Base-by-base conservation (phyloP, 2,329 filamentous ascomycete species). In the Zymoseptoria pseudotritici region DNA sequence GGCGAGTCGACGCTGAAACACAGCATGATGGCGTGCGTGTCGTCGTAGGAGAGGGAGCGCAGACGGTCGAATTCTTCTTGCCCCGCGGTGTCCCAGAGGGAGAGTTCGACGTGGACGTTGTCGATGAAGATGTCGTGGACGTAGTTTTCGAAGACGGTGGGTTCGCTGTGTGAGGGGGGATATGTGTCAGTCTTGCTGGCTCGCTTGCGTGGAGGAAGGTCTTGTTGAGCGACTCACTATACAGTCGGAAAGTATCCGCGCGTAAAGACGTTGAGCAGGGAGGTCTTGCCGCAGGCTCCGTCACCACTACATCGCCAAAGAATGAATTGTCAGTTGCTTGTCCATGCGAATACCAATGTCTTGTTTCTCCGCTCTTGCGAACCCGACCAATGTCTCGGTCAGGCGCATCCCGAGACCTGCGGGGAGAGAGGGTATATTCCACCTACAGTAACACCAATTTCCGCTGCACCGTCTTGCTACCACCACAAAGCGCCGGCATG, bases 101-200 rank as follows among this genome's bases (percentile, higher is more conserved):
- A 97, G 58, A 99, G 83, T 76, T 99, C 94, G 75, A 99, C 96
- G 77, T 97, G 93, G 56, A 92, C 90, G 73, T 88, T 92, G 74
- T 99, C 94, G 74, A 99, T 94, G 76, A 96, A 99, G 75, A 99
- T 97, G 75, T 99, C 93, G 75, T 99, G 93, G 65, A 99, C 93
- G 77, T 97, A 99, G 78, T 99, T 99, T 76, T 99, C 93, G 77
- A 97, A 97, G 66, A 97, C 93, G 42, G 93, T 99, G 58, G 94
- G 94, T 77, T 97, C 92, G 79, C 83, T 86, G 70, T 55, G 31
- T 22, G 49, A n/a, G n/a, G 46, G 17, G 52, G 26, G 52, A 3
- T 52, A 21, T 20, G 53, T 36, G 13, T 57, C 17, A 31, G 19
- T 21, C 22, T 24, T 24, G 22, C 22, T 24, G 22, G 22, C 22